These are phyloP conservation scores for Rhynchospora breviuscula DNA, from an alignment of 176 grass and related monocot species.

Conservation along the genomic window DNA sequence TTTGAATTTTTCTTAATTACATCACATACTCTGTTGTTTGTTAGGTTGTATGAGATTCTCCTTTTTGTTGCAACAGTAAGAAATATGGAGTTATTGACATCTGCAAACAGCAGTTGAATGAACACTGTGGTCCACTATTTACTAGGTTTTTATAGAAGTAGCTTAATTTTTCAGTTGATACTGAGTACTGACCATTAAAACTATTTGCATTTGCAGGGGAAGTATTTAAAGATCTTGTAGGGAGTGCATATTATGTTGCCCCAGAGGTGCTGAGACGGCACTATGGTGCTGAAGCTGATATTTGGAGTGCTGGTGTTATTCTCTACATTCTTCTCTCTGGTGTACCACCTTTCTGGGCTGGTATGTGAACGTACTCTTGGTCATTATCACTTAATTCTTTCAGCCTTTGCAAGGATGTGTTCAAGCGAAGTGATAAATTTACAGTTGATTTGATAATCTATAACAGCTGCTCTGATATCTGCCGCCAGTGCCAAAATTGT, in stretches of 20 bases:
- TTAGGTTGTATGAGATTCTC: neutral
- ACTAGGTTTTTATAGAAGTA: neutral
- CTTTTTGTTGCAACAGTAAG: neutral
- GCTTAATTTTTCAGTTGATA: neutral
- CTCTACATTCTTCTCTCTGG: slow-evolving; percentile 97
- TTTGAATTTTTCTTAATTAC: neutral
- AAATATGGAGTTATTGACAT: neutral
- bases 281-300: slow-evolving; percentile 89
- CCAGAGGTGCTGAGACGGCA: slow-evolving; percentile 78
- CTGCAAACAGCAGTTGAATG: neutral
- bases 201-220: slow-evolving; percentile 40
- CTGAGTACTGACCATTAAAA: neutral
- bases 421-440: neutral
- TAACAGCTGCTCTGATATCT: neutral
- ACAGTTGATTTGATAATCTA: neutral
- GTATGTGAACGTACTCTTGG: slow-evolving; percentile 21
- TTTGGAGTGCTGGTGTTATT: slow-evolving; percentile 97
- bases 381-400: neutral
- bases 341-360: slow-evolving; percentile 99
- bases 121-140: neutral
- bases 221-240: slow-evolving; percentile 89
- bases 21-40: neutral
- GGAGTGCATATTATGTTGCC: slow-evolving; percentile 98
- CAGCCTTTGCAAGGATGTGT: neutral
- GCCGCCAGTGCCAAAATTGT: neutral